phyloP scores from a whole-genome alignment of 352 stramenopile genomes.

The Pythium pectinolyticum region DNA sequence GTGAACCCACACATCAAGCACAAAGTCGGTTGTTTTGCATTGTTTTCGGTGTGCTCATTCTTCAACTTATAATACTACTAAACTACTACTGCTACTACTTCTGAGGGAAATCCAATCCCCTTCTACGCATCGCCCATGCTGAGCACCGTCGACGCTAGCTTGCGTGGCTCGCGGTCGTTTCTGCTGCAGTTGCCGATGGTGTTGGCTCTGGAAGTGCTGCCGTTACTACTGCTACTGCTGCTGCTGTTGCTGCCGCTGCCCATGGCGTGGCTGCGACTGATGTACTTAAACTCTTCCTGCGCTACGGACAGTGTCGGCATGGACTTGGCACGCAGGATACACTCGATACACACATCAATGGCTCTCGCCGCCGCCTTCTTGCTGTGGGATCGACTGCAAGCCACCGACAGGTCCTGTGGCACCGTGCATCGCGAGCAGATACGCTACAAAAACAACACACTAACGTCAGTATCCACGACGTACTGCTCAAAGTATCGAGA shows the following conservation, averaged over 20 bases:
- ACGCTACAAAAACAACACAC: neutral
- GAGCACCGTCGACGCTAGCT: too few relatives aligned
- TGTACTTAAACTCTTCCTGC: neutral
- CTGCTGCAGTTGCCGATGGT: too few relatives aligned
- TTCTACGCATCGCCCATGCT: too few relatives aligned
- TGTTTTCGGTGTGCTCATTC: too few relatives aligned
- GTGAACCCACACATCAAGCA: too few relatives aligned
- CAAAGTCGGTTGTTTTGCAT: too few relatives aligned
- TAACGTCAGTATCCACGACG: neutral
- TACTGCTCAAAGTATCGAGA: neutral
- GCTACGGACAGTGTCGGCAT: neutral
- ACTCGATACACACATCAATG: neutral
- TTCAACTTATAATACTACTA: too few relatives aligned
- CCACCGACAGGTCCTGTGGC: neutral
- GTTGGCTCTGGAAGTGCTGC: too few relatives aligned
- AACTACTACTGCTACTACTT: too few relatives aligned
- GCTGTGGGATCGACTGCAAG: neutral
- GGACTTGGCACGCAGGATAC: neutral
- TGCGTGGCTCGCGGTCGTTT: too few relatives aligned
- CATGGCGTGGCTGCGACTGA: neutral
- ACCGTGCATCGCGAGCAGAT: conserved; percentile 20
- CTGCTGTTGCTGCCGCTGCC: neutral
- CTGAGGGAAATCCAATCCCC: too few relatives aligned
- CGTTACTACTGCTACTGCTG: neutral
- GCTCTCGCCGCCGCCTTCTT: neutral